These are phyloP conservation scores for Epicoccum nigrum DNA, from an alignment of 2,329 filamentous ascomycete genomes.

Conservation along the genomic window DNA sequence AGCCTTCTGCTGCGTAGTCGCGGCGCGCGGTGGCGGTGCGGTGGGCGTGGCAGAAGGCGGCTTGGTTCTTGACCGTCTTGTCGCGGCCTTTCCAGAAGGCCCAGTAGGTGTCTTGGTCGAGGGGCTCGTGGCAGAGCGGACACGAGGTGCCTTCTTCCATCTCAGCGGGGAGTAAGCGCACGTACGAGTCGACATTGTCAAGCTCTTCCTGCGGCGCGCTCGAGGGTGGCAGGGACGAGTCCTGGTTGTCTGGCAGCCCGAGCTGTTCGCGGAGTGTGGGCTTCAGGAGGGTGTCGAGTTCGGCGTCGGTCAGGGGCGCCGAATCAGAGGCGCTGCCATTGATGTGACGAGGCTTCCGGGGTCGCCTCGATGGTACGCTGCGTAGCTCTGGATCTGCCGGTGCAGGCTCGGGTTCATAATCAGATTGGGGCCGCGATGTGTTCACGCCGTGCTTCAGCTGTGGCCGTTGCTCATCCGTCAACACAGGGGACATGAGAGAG, in stretches of 20 bases:
- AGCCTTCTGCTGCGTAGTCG: constrained; percentile 57
- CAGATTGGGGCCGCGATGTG: too few relatives aligned
- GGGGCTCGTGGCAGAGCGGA: constrained; percentile 69
- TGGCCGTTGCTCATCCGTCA: neutral
- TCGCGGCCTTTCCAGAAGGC: constrained; percentile 43
- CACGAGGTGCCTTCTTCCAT: constrained; percentile 52
- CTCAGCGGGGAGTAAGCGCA: constrained; percentile 23
- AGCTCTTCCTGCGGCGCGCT: constrained; percentile 25
- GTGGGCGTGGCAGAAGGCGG: constrained; percentile 47
- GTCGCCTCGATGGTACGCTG: neutral
- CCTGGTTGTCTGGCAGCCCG: constrained; percentile 8
- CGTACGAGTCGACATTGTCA: constrained; percentile 24
- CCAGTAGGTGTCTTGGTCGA: constrained; percentile 63
- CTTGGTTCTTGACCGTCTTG: constrained; percentile 59
- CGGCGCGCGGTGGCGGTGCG: constrained; percentile 38
- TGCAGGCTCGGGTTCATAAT: neutral
- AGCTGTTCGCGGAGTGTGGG: constrained; percentile 25
- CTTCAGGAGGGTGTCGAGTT: neutral
- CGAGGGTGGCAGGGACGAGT: constrained; percentile 25
- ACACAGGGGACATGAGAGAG: neutral
- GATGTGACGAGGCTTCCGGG: too few relatives aligned
- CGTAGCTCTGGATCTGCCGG: constrained; percentile 8
- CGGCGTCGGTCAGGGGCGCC: neutral
- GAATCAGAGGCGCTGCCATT: neutral
- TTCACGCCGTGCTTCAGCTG: too few relatives aligned